Evolutionary conservation across 2,329 filamentous ascomycete genomes (phyloP).

Genomic region (Annulohypoxylon truncatum): DNA sequence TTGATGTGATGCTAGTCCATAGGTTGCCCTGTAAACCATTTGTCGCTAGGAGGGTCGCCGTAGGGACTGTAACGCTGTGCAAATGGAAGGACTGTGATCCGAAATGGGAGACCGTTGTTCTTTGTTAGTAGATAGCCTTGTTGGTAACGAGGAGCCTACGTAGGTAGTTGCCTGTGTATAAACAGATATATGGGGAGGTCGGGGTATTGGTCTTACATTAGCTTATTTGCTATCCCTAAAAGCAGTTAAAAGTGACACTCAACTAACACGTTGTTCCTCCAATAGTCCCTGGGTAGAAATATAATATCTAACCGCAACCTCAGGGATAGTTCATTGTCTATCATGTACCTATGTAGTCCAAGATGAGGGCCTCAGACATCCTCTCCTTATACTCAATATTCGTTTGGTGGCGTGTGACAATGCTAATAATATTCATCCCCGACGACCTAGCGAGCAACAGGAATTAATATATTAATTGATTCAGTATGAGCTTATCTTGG

Average conservation of each 20-base stretch:
- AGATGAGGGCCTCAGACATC: background rate
- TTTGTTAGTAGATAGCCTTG: background rate
- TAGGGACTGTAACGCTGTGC: constrained; percentile 18
- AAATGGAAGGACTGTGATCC: constrained; percentile 22
- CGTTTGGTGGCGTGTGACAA: no score
- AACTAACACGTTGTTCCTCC: no score
- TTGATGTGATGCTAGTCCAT: constrained; percentile 34
- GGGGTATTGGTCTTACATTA: no score
- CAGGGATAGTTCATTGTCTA: no score
- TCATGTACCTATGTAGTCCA: background rate
- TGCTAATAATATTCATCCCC: no score
- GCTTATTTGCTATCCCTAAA: background rate
- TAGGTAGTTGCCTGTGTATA: no score
- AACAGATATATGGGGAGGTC: no score
- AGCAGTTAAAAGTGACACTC: background rate
- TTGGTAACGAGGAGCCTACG: background rate
- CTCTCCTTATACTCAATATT: no score
- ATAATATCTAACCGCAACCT: no score
- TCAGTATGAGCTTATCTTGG: background rate
- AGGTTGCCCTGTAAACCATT: constrained; percentile 25
- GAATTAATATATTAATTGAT: constrained; percentile 3
- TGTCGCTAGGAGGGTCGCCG: constrained; percentile 28
- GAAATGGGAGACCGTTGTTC: constrained; percentile 5
- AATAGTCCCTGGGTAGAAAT: no score
- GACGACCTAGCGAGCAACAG: background rate